A percentile compares a stretch with the other conserved stretches of the same genome.
Conservation (phyloP, 768 basidiomycete genomes). For the Mrakia blollopis region DNA sequence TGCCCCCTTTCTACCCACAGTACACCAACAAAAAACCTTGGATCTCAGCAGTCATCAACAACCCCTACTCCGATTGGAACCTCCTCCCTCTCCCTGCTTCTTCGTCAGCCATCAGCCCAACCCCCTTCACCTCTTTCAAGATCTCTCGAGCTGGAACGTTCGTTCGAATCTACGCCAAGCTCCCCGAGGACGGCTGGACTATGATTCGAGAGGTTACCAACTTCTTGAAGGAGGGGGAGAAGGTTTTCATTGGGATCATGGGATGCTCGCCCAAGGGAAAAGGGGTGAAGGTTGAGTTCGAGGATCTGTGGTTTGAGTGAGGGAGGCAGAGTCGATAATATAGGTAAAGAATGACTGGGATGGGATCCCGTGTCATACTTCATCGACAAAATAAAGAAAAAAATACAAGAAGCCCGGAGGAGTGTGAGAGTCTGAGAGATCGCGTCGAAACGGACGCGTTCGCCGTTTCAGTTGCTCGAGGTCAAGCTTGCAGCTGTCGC, state of each 20-base stretch:
- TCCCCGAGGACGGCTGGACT: conserved; percentile 5
- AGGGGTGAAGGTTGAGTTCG: conserved; percentile 13
- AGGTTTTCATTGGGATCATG: conserved; percentile 4
- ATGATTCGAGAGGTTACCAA: conserved; percentile 16
- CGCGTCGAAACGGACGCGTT: too few relatives aligned
- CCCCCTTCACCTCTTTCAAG: conserved; percentile 11
- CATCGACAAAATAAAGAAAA: too few relatives aligned
- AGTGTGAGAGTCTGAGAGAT: too few relatives aligned
- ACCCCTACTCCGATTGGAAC: conserved; percentile 24
- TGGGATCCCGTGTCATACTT: too few relatives aligned
- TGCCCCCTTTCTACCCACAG: not conserved
- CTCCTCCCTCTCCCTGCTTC: not conserved
- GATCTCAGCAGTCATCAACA: conserved; percentile 21
- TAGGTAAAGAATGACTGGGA: too few relatives aligned
- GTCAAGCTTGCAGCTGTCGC: too few relatives aligned
- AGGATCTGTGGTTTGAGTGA: conserved; percentile 16
- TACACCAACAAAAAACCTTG: conserved; percentile 15
- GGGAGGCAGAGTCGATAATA: not conserved
- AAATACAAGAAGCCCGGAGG: too few relatives aligned
- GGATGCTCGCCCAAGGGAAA: conserved; percentile 10
- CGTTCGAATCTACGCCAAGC: not conserved
- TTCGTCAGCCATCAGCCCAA: not conserved
- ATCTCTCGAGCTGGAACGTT: not conserved
- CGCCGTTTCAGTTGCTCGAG: too few relatives aligned
- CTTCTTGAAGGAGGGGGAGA: not conserved